phyloP scores from a whole-genome alignment of 1,284 basidiomycete species.

The Golubevia sp. region DNA sequence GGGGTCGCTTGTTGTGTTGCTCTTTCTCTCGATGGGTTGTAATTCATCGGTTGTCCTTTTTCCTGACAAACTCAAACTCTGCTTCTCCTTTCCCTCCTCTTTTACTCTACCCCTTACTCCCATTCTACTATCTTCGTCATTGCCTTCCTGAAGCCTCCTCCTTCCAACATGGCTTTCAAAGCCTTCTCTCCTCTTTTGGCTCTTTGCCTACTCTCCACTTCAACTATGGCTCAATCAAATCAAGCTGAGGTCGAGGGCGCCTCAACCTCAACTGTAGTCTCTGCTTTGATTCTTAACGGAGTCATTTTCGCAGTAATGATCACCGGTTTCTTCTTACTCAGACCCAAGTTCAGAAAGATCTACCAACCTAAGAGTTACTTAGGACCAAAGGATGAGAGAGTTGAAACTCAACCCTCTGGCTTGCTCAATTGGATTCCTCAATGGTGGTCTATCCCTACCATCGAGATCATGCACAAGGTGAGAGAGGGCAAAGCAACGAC shows the following conservation, averaged over 20 bases:
- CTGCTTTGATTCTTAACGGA: conserved; percentile 45
- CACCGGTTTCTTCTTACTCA: conserved; percentile 38
- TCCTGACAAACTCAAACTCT: too few relatives aligned
- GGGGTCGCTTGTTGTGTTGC: too few relatives aligned
- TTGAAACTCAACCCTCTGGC: conserved; percentile 33
- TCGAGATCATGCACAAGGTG: conserved; percentile 42
- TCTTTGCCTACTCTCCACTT: background rate
- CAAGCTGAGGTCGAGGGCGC: conserved; percentile 5
- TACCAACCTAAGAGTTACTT: conserved; percentile 53
- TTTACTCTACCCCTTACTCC: too few relatives aligned
- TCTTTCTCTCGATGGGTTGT: too few relatives aligned
- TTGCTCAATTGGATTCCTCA: conserved; percentile 51
- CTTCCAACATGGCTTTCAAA: background rate
- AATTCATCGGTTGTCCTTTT: too few relatives aligned
- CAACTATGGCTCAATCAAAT: background rate
- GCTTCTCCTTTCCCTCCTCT: too few relatives aligned
- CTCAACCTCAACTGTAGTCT: conserved; percentile 49
- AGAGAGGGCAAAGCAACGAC: too few relatives aligned
- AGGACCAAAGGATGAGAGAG: conserved; percentile 35
- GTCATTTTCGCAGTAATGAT: conserved; percentile 42
- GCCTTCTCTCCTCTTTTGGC: background rate
- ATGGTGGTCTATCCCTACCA: conserved; percentile 44
- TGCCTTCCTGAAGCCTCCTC: too few relatives aligned
- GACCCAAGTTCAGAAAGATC: conserved; percentile 48
- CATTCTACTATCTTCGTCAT: too few relatives aligned